Conservation (phyloP, 2,329 filamentous ascomycete genomes). For the Emydomyces testavorans region DNA sequence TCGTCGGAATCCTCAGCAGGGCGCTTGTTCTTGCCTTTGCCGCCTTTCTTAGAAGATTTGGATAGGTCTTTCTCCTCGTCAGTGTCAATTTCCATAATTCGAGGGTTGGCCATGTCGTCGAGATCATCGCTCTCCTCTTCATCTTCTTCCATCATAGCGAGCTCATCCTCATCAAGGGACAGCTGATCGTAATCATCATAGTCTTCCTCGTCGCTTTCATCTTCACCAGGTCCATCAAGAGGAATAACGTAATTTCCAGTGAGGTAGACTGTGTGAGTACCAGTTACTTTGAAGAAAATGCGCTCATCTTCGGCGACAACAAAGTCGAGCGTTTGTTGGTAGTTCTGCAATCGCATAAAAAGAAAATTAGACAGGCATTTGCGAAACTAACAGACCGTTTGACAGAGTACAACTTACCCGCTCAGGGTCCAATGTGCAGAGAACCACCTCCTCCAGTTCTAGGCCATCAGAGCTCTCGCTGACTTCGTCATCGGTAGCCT, state of each 20-base stretch:
- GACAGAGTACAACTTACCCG: constrained; percentile 50
- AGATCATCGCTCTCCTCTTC: constrained; percentile 63
- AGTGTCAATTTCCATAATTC: constrained; percentile 70
- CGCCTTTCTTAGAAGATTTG: constrained; percentile 42
- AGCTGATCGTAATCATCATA: constrained; percentile 56
- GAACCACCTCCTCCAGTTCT: constrained; percentile 75
- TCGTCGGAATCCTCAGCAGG: constrained; percentile 57
- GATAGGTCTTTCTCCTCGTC: constrained; percentile 51
- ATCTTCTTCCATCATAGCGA: constrained; percentile 42
- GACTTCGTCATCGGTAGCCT: constrained; percentile 54
- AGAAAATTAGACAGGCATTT: constrained; percentile 8
- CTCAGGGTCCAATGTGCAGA: constrained; percentile 90
- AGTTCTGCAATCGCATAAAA: constrained; percentile 54
- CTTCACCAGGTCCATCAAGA: constrained; percentile 32
- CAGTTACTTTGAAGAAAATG: constrained; percentile 83
- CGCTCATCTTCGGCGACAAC: constrained; percentile 78
- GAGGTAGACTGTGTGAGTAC: constrained; percentile 80
- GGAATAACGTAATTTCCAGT: constrained; percentile 91
- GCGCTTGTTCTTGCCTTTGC: constrained; percentile 84
- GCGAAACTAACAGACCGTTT: neutral
- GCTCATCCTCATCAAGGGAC: constrained; percentile 58
- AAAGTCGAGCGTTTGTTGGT: constrained; percentile 90
- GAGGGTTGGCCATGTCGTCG: constrained; percentile 64
- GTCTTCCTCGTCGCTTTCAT: constrained; percentile 50
- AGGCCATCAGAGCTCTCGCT: constrained; percentile 47